Base-by-base conservation (phyloP, 2,329 filamentous ascomycete genomes). In the Immersiporthe knoxdaviesiana region DNA sequence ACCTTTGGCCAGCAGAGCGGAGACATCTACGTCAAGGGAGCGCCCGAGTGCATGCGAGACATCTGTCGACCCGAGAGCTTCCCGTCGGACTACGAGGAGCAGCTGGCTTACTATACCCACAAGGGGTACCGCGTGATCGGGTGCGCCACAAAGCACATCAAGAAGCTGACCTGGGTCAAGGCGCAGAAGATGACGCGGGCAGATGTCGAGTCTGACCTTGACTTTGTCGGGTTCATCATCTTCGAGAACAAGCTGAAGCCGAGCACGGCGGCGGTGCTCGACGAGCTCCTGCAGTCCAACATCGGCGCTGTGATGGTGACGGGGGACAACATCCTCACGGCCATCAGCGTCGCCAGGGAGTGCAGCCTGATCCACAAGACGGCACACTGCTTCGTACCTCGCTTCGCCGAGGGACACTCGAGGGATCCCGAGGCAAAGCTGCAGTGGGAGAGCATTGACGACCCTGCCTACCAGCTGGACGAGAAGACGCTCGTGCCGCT, bases 171-270 rank as follows among this genome's bases (percentile, higher is more conserved):
- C 75, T 97, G 94, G 94, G 89, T 97, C 67, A 97, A 97, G 77
- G 90, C 94, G 8, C 94, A 98, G 76, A 97, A 97, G 81, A 94
- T 98, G 91, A 92, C 90, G 74, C 91, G 96, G 39, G 83, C 90
- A 52, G 92, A 97, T 66, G 94, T 92, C 11, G 96, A 99, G 79
- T 91, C 88, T 3, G 85, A 90, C 41, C 86, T 99, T 14, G 89
- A 95, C 60, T 98, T 99, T 76, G 87, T 94, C 47, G 96, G 96
- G 6, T 99, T 99, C 81, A 98, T 99, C 76, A 91, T 99, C 66
- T 99, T 99, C 75, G 96, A 99, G 81, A 99, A 99, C 82, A 99
- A 99, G 81, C 83, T 99, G 71, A 99, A 99, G 79, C 90, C 92
- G 1, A 94, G 88, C 27, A 97, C 95, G 0, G 87, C 92, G 1